Base-by-base conservation (phyloP, 495 filamentous ascomycete species). In the Delitschia confertaspora region DNA sequence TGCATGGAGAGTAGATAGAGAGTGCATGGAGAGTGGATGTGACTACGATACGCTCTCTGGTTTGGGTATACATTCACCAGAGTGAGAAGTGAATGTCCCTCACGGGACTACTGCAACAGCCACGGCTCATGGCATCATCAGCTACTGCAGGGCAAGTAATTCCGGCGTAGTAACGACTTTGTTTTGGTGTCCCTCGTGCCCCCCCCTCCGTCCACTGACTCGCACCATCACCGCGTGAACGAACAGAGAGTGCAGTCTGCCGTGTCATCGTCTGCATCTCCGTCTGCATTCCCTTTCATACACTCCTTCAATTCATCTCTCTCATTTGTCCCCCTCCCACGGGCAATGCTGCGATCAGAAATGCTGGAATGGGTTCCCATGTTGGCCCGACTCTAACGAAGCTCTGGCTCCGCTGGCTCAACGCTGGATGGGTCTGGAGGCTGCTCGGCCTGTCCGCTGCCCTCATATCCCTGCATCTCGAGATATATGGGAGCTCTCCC, bases 351-450 rank as follows among this genome's bases (percentile, higher is more conserved):
- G 24, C 25, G 43, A 34, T 47, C 42, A 40, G 34, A 20, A 38
- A 24, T 13, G 46, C 36, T 51, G 51, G 40, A 13, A 56, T 56
- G 53, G 53, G 47, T 56, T 44, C 38, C 47, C 34, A 23, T 26
- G 39, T 41, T 31, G 24, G 42, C 33, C 29, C 53, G 3, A 19
- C 37, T 22, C 38, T 47, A 35, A 31, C 51, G 47, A 56, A 51
- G 47, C 33, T 38, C 25, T 56, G 47, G 47, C 14, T 51, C 23
- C 36, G 24, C 32, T 50, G 41, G 47, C 35, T 50, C 33, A 46
- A 38, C 21, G 34, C 35, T 21, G 39, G 51, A 19, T 14, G 50
- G 11, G 7, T 55, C 8, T 24, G 46, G 36, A 29, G 47, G 27
- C 29, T 56, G 1, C 20, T 56, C 13, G 44, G 47, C 24, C 21